Evolutionary conservation across 2,329 filamentous ascomycete species (phyloP).

Genomic region (Talaromyces sp.): DNA sequence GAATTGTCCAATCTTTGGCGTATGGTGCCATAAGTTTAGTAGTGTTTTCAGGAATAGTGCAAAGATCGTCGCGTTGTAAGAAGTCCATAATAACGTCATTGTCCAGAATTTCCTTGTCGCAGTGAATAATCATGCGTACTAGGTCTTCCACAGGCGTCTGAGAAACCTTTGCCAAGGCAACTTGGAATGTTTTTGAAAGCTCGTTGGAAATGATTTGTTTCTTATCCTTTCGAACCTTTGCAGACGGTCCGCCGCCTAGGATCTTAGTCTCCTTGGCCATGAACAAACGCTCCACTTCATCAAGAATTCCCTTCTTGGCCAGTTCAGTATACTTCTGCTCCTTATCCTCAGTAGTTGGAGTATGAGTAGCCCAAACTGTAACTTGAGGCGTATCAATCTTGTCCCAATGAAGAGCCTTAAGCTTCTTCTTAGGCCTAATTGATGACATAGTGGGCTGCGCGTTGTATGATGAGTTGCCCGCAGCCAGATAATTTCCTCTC

Average conservation of each 20-base stretch:
- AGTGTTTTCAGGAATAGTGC: conserved; percentile 84
- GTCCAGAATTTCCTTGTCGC: conserved; percentile 80
- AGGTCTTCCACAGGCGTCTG: conserved; percentile 75
- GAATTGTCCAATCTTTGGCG: conserved; percentile 91
- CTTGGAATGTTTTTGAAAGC: conserved; percentile 84
- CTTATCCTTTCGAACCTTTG: conserved; percentile 82
- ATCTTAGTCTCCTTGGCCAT: conserved; percentile 94
- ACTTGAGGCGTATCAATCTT: conserved; percentile 90
- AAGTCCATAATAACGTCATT: conserved; percentile 96
- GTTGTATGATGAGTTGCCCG: conserved; percentile 49
- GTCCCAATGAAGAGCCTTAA: conserved; percentile 98
- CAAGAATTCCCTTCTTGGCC: conserved; percentile 87
- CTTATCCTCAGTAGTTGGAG: conserved; percentile 77
- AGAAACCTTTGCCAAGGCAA: conserved; percentile 91
- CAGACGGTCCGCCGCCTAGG: conserved; percentile 58
- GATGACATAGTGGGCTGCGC: conserved; percentile 66
- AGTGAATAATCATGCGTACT: conserved; percentile 90
- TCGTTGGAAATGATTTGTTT: conserved; percentile 94
- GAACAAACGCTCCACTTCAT: conserved; percentile 96
- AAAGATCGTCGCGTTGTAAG: conserved; percentile 84
- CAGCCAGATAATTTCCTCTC: conserved; percentile 67
- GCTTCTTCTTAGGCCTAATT: conserved; percentile 94
- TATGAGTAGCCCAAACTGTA: conserved; percentile 86
- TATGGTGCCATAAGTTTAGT: conserved; percentile 91
- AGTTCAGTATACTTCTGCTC: conserved; percentile 96